Evolutionary conservation across 495 filamentous ascomycete species (phyloP).

Genomic region (Penicillium simplicissimum): DNA sequence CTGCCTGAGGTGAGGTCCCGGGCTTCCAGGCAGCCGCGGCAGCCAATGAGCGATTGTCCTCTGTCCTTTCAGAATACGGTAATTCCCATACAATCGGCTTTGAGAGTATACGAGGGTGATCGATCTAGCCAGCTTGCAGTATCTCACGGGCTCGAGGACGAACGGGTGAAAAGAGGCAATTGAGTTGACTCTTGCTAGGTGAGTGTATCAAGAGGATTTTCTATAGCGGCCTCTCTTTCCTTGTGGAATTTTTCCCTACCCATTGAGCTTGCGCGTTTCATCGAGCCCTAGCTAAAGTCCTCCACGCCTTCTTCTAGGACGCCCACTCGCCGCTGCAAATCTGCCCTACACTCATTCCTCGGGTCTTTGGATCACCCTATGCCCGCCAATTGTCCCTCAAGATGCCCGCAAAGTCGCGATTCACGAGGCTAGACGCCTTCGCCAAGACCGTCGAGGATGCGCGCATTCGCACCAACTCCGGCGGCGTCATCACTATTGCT

Average conservation of each 20-base stretch:
- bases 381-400: constrained; percentile 31
- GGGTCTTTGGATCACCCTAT: constrained; percentile 23
- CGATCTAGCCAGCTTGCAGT: constrained; percentile 31
- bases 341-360: constrained; percentile 4
- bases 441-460: constrained; percentile 99
- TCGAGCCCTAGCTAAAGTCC: constrained; percentile 13
- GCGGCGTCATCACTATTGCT: constrained; percentile 89
- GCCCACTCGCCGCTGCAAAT: not conserved
- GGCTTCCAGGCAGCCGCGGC: not conserved
- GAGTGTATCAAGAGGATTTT: constrained; percentile 7
- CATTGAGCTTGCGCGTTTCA: constrained; percentile 22
- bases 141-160: constrained; percentile 13
- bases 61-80: constrained; percentile 34
- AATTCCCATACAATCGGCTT: constrained; percentile 30
- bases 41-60: constrained; percentile 43
- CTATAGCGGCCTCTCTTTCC: not conserved
- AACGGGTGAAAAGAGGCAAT: constrained; percentile 6
- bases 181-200: constrained; percentile 16
- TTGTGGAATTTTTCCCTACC: not conserved
- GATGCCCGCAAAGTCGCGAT: constrained; percentile 71
- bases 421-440: constrained; percentile 95
- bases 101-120: constrained; percentile 15
- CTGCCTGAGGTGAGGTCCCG: not conserved
- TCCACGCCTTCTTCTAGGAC: constrained; percentile 5
- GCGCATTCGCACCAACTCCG: constrained; percentile 92